A percentile compares a stretch with the other conserved stretches of the same genome.
Conservation (phyloP, 192 early-diverging fungal genomes). For the Funneliformis geosporum region DNA sequence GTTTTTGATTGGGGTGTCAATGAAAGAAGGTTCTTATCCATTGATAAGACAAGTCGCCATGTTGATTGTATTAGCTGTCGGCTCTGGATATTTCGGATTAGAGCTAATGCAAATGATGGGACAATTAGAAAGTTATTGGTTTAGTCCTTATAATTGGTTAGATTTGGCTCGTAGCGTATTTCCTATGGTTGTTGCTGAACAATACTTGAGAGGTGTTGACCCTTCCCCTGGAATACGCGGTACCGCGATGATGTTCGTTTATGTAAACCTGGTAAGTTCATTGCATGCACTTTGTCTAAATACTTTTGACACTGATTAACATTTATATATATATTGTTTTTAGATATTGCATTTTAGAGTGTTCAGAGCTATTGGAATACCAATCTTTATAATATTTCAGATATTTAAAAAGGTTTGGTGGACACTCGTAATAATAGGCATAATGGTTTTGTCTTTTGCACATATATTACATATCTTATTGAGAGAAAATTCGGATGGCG, state of each 20-base stretch:
- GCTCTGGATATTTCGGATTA: neutral
- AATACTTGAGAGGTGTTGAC: neutral
- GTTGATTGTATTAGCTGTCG: neutral
- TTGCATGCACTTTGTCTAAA: neutral
- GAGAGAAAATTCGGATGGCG: neutral
- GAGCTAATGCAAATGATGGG: constrained; percentile 20
- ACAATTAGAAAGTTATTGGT: neutral
- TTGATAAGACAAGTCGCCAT: neutral
- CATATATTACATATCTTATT: constrained; percentile 11
- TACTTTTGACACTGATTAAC: neutral
- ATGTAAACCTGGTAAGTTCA: constrained; percentile 8
- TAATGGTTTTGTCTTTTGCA: neutral
- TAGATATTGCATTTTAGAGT: constrained; percentile 12
- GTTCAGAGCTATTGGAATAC: neutral
- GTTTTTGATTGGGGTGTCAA: neutral
- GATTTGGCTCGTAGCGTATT: constrained; percentile 14
- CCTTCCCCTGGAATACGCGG: neutral
- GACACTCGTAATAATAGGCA: neutral
- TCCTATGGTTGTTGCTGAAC: constrained; percentile 6
- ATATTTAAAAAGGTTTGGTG: constrained; percentile 9
- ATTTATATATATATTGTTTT: neutral
- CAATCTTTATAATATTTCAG: constrained; percentile 4
- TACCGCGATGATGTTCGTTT: constrained; percentile 4
- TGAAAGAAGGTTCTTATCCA: neutral
- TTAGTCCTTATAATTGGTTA: neutral